These are phyloP conservation scores for Lactarius hatsudake DNA, from an alignment of 768 basidiomycete genomes.

Conservation along the genomic window DNA sequence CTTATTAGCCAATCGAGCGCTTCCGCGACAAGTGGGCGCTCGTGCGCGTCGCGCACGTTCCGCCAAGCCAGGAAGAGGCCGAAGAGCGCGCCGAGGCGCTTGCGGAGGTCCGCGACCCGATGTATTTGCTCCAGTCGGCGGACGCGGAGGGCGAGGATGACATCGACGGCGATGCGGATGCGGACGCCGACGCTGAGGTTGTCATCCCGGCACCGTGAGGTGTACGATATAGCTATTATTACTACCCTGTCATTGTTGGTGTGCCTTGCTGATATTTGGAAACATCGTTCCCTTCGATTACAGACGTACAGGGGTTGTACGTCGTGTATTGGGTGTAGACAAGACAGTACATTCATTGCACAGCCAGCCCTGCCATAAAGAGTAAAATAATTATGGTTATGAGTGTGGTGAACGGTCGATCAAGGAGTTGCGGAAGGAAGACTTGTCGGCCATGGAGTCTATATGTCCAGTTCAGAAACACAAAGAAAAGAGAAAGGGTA, in stretches of 20 bases:
- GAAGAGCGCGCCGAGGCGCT: constrained; percentile 76
- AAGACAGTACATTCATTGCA: constrained; percentile 12
- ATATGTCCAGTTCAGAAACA: constrained; percentile 9
- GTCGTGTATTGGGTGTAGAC: constrained; percentile 22
- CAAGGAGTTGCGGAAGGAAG: constrained; percentile 59
- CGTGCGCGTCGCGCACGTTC: constrained; percentile 66
- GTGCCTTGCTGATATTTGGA: constrained; percentile 2
- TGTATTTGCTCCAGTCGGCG: constrained; percentile 48
- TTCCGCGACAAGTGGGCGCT: constrained; percentile 82
- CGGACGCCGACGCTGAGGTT: constrained; percentile 21
- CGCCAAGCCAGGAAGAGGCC: constrained; percentile 71
- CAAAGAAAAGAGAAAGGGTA: background rate
- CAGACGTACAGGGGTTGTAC: constrained; percentile 1
- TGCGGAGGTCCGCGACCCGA: constrained; percentile 72
- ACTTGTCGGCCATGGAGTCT: constrained; percentile 90
- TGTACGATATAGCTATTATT: background rate
- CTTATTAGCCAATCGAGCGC: constrained; percentile 57
- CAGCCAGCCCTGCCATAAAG: background rate
- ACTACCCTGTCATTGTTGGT: constrained; percentile 3
- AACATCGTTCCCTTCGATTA: constrained; percentile 4
- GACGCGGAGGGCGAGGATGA: constrained; percentile 53
- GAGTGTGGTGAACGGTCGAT: constrained; percentile 35
- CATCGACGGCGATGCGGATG: constrained; percentile 53
- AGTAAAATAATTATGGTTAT: constrained; percentile 27
- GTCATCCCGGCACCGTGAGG: background rate